Conservation (phyloP, 148 eudicot species). For the Rhododendron ferrugineum region DNA sequence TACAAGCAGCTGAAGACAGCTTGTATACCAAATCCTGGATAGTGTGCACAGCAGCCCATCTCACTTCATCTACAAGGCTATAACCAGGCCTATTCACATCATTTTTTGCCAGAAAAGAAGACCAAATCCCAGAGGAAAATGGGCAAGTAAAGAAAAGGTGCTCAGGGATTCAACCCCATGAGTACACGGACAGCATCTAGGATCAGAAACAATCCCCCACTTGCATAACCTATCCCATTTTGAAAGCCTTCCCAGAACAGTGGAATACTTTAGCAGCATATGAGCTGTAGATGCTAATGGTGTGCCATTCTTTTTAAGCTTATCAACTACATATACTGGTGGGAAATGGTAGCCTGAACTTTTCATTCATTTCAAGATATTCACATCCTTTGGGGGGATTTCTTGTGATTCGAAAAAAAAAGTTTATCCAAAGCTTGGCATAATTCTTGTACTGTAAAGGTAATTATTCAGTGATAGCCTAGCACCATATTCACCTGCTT, state of each 20-base stretch:
- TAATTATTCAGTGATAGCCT: neutral
- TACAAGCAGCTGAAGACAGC: neutral
- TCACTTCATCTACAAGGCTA: neutral
- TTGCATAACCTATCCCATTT: too few relatives aligned
- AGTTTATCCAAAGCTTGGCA: neutral
- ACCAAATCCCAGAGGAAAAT: neutral
- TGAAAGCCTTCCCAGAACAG: neutral
- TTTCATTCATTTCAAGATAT: neutral
- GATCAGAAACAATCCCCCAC: too few relatives aligned
- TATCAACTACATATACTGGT: neutral
- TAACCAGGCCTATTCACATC: neutral
- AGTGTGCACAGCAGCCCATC: neutral
- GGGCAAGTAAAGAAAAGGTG: neutral
- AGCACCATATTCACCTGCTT: neutral
- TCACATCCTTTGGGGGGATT: neutral
- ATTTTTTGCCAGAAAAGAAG: neutral
- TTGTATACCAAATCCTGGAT: neutral
- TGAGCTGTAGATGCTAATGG: neutral
- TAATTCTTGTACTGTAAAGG: neutral
- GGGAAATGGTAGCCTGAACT: neutral
- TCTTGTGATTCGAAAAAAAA: neutral
- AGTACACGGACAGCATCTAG: too few relatives aligned
- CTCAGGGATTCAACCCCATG: too few relatives aligned
- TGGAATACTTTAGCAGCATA: neutral
- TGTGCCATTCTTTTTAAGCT: neutral